These are phyloP conservation scores for Phytophthora ramorum DNA, from an alignment of 352 stramenopile species.

Conservation along the genomic window DNA sequence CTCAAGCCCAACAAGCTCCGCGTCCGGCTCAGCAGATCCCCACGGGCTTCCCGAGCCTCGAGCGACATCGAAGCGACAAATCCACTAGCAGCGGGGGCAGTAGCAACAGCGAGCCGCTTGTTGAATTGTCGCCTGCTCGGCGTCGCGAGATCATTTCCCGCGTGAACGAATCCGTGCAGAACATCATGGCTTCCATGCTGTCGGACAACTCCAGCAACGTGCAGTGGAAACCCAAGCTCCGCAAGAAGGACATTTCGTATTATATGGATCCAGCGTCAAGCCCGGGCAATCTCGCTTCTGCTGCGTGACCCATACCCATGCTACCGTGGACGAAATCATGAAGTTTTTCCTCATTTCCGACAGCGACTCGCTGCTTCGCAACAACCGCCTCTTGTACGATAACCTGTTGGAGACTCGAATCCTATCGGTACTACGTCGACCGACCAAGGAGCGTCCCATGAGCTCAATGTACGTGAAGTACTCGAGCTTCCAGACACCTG, in stretches of 20 bases:
- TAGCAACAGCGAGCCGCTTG: constrained; percentile 12
- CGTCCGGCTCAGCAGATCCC: constrained; percentile 25
- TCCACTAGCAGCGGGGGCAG: constrained; percentile 11
- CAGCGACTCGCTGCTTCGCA: constrained; percentile 41
- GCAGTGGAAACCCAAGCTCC: constrained; percentile 53
- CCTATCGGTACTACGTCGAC: constrained; percentile 43
- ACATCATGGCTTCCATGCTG: constrained; percentile 60
- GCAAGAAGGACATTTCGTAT: constrained; percentile 56
- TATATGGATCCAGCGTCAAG: constrained; percentile 48
- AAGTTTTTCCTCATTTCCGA: constrained; percentile 57
- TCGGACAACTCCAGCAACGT: constrained; percentile 37
- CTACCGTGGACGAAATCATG: constrained; percentile 52
- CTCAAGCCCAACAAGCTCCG: constrained; percentile 2
- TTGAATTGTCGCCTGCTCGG: constrained; percentile 30
- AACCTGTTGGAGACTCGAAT: constrained; percentile 55
- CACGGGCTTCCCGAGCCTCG: constrained; percentile 9
- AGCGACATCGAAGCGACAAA: constrained; percentile 18
- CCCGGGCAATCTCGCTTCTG: constrained; percentile 59
- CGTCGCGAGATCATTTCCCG: constrained; percentile 34
- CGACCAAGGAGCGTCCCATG: constrained; percentile 46
- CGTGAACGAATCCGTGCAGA: constrained; percentile 40
- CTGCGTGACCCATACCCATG: constrained; percentile 52
- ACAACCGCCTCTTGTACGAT: constrained; percentile 56
- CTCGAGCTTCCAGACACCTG: constrained; percentile 41
- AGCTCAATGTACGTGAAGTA: constrained; percentile 47